These are phyloP conservation scores for Euphorbia peplus DNA, from an alignment of 345 rosid species.

Conservation along the genomic window DNA sequence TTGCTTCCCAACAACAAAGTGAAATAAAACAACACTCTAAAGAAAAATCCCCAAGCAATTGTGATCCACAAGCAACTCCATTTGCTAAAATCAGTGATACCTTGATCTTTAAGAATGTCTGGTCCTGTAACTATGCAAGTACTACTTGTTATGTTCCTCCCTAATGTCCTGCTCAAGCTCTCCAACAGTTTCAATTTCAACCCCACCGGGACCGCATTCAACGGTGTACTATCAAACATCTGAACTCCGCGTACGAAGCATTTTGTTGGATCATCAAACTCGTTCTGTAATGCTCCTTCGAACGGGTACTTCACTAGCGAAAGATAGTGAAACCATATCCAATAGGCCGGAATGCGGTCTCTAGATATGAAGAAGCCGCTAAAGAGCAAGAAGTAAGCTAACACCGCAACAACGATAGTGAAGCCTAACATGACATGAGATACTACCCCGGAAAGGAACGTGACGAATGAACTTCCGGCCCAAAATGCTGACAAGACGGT, in stretches of 20 bases:
- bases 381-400: constrained; percentile 84
- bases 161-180: constrained; percentile 25
- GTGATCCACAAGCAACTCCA: constrained; percentile 39
- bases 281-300: constrained; percentile 41
- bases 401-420: constrained; percentile 74
- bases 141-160: constrained; percentile 22
- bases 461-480: constrained; percentile 93
- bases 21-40: constrained; percentile 31
- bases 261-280: constrained; percentile 21
- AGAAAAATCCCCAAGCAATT: constrained; percentile 33
- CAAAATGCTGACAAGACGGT: constrained; percentile 71
- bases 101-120: constrained; percentile 21
- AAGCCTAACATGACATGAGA: constrained; percentile 82
- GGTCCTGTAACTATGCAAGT: constrained; percentile 29
- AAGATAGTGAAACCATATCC: constrained; percentile 92
- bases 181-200: constrained; percentile 27
- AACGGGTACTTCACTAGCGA: constrained; percentile 85
- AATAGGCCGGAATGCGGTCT: constrained; percentile 65
- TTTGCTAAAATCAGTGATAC: constrained; percentile 29
- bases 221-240: constrained; percentile 30
- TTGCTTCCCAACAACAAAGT: constrained; percentile 34
- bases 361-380: constrained; percentile 91
- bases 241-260: constrained; percentile 36
- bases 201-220: constrained; percentile 6
- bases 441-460: constrained; percentile 85